Conservation (phyloP, 1,284 basidiomycete species). For the Chalciporus sp. region DNA sequence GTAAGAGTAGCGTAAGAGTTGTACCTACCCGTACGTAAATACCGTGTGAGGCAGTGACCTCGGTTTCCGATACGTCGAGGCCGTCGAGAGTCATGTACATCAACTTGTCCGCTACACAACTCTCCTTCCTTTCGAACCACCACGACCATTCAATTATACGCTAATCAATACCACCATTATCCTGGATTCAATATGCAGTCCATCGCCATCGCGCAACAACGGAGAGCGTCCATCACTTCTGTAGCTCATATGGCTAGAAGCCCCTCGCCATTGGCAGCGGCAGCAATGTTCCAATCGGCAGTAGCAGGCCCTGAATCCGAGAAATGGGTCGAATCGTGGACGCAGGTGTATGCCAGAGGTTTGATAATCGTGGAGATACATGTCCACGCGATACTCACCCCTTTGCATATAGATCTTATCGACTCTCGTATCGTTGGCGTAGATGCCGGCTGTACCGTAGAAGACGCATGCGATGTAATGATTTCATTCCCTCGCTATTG, state of each 20-base stretch:
- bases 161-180: neutral
- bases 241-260: conserved; percentile 12
- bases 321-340: conserved; percentile 63
- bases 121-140: conserved; percentile 3
- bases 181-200: conserved; percentile 11
- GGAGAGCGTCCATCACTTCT: conserved; percentile 22
- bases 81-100: conserved; percentile 8
- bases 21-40: too few species aligned
- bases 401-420: conserved; percentile 54
- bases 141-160: neutral
- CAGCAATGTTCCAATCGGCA: conserved; percentile 13
- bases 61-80: neutral
- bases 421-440: conserved; percentile 64
- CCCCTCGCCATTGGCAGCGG: conserved; percentile 16
- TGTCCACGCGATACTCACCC: neutral
- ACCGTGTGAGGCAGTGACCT: neutral
- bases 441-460: conserved; percentile 68
- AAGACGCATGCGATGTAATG: conserved; percentile 77
- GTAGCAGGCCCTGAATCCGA: conserved; percentile 45
- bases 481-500: neutral
- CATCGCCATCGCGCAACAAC: conserved; percentile 14
- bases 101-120: conserved; percentile 3
- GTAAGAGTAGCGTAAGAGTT: too few species aligned
- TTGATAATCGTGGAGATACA: conserved; percentile 1
- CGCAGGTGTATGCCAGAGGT: conserved; percentile 57